Conservation (phyloP, 2,329 filamentous ascomycete species). For the Phialemoniopsis sp. region DNA sequence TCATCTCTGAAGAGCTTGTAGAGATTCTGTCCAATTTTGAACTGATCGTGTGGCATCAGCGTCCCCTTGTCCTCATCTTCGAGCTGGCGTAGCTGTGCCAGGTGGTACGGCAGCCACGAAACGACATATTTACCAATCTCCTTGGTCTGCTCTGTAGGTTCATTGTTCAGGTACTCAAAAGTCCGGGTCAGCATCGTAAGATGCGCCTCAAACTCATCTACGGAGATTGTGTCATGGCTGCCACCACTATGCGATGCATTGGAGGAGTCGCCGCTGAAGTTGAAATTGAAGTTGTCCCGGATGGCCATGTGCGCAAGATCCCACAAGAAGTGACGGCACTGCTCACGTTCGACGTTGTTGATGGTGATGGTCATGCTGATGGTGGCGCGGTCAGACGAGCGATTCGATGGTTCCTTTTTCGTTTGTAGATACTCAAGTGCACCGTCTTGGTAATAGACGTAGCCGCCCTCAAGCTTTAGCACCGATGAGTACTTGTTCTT, state of each 20-base stretch:
- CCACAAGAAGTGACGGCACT: slow-evolving; percentile 18
- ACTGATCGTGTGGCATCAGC: slow-evolving; percentile 7
- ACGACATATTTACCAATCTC: slow-evolving; percentile 13
- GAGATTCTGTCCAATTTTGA: slow-evolving; percentile 13
- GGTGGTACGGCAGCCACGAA: slow-evolving; percentile 14
- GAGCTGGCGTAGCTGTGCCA: slow-evolving; percentile 8
- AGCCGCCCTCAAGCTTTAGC: slow-evolving; percentile 12
- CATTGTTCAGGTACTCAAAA: slow-evolving; percentile 12
- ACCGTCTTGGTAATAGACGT: slow-evolving; percentile 12
- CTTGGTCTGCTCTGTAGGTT: slow-evolving; percentile 7
- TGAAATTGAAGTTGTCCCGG: slow-evolving; percentile 17
- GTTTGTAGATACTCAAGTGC: slow-evolving; percentile 11
- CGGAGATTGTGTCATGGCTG: slow-evolving; percentile 9
- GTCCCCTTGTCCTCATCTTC: slow-evolving; percentile 11
- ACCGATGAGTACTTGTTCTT: slow-evolving; percentile 15
- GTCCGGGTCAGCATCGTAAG: slow-evolving; percentile 13
- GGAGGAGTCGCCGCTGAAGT: slow-evolving; percentile 12
- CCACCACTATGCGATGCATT: slow-evolving; percentile 3
- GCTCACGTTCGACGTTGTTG: slow-evolving; percentile 18
- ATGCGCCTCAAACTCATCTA: slow-evolving; percentile 17
- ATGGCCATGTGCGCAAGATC: slow-evolving; percentile 17
- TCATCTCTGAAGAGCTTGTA: slow-evolving; percentile 14
- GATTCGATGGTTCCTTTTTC: slow-evolving; percentile 2
- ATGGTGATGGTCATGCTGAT: slow-evolving; percentile 20
- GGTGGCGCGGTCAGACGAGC: slow-evolving; percentile 9